Conservation (phyloP, 345 rosid genomes). For the Moricandia arvensis region DNA sequence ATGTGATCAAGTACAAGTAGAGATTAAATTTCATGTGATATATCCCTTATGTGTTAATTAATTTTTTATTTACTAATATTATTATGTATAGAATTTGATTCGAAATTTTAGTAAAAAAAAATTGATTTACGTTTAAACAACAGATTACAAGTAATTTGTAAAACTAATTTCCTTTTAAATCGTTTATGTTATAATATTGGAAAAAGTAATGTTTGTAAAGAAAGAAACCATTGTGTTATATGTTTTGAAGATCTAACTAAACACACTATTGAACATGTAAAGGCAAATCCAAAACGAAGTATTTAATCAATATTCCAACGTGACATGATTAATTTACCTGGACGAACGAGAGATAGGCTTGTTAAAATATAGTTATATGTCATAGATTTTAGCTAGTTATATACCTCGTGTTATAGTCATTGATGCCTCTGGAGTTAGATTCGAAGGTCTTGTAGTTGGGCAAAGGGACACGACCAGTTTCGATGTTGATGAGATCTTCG, state of each 20-base stretch:
- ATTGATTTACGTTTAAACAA: too few species aligned
- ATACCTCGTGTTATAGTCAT: constrained; percentile 49
- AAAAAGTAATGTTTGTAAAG: neutral
- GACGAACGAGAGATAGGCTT: neutral
- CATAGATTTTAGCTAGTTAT: neutral
- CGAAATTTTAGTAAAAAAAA: too few species aligned
- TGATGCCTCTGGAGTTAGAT: constrained; percentile 37
- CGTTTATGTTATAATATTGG: neutral
- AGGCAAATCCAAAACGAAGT: neutral
- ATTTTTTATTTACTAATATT: neutral
- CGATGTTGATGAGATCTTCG: constrained; percentile 68
- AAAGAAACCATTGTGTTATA: neutral
- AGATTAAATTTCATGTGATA: constrained; percentile 70
- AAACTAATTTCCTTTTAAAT: neutral
- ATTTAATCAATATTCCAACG: neutral
- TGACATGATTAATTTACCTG: neutral
- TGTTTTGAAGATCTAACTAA: neutral
- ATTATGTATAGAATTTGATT: neutral
- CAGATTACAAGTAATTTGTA: too few species aligned
- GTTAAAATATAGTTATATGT: neutral
- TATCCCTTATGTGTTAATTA: constrained; percentile 25
- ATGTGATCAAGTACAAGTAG: constrained; percentile 44
- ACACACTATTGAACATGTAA: neutral
- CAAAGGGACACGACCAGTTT: constrained; percentile 65
- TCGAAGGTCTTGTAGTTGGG: constrained; percentile 59